phyloP scores from a whole-genome alignment of 139 green algal species.

The Ettlia oleoabundans region DNA sequence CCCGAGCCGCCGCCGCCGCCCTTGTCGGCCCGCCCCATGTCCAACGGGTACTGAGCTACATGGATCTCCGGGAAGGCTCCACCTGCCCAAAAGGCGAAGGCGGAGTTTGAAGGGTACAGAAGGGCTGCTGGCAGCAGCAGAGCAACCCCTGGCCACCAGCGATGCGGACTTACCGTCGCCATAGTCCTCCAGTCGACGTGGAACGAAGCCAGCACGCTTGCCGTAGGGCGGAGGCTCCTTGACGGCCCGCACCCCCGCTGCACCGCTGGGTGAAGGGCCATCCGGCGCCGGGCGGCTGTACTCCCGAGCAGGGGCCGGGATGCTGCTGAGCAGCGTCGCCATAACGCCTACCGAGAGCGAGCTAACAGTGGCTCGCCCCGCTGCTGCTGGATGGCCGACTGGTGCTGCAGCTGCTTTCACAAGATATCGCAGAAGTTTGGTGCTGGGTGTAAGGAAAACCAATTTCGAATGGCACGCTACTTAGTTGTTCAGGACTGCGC shows the following conservation, averaged over 20 bases:
- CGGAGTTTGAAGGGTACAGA: neutral
- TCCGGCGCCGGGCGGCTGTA: neutral
- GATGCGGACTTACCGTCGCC: constrained; percentile 82
- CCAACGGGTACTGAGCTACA: constrained; percentile 91
- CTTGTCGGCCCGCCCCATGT: constrained; percentile 84
- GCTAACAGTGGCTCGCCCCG: neutral
- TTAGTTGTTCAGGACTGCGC: no score
- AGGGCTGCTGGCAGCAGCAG: neutral
- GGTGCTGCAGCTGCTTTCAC: no score
- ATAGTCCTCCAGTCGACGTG: constrained; percentile 83
- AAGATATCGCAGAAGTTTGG: no score
- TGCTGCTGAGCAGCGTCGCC: constrained; percentile 22
- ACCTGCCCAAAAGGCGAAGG: constrained; percentile 10
- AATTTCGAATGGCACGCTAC: no score
- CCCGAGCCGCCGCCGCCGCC: constrained; percentile 22
- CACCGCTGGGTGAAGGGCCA: neutral
- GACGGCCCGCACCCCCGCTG: neutral
- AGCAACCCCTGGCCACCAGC: constrained; percentile 34
- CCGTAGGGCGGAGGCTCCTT: constrained; percentile 79
- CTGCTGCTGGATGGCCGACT: neutral
- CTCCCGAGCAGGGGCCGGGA: constrained; percentile 41
- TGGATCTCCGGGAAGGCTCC: constrained; percentile 91
- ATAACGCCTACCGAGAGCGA: neutral
- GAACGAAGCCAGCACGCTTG: constrained; percentile 74
- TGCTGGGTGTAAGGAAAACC: no score